These are phyloP conservation scores for Euphorbia peplus DNA, from an alignment of 345 rosid species.

Conservation along the genomic window DNA sequence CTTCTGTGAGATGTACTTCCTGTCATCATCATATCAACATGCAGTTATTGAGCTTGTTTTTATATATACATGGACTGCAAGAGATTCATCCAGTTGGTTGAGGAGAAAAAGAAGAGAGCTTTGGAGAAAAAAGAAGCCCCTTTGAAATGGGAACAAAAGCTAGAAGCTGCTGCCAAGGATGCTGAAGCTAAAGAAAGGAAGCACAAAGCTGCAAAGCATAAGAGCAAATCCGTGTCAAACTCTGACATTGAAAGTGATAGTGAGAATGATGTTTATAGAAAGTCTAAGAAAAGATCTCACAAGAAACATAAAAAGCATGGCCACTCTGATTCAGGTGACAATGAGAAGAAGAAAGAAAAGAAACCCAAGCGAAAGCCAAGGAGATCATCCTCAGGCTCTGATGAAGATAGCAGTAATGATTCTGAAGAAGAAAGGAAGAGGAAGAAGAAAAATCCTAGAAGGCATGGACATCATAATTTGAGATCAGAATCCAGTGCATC, in stretches of 20 bases:
- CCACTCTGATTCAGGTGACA: conserved; percentile 48
- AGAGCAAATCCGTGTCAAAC: conserved; percentile 37
- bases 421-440: conserved; percentile 49
- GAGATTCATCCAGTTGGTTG: conserved; percentile 90
- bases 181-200: conserved; percentile 59
- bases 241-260: conserved; percentile 49
- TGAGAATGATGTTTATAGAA: conserved; percentile 42
- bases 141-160: conserved; percentile 92
- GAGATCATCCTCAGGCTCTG: conserved; percentile 40
- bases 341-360: conserved; percentile 52
- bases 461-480: conserved; percentile 38
- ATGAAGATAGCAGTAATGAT: conserved; percentile 38
- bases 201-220: conserved; percentile 53
- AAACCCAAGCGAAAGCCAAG: conserved; percentile 46
- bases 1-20: conserved; percentile 95
- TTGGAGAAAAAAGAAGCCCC: conserved; percentile 86
- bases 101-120: conserved; percentile 82
- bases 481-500: conserved; percentile 33
- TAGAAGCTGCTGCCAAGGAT: conserved; percentile 84
- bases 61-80: conserved; percentile 79
- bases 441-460: conserved; percentile 43
- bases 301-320: conserved; percentile 52
- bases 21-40: conserved; percentile 75
- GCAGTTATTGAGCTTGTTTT: conserved; percentile 75
- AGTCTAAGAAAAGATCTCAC: conserved; percentile 47